Conservation (phyloP, 495 filamentous ascomycete genomes). For the Aspergillus funiculosus region DNA sequence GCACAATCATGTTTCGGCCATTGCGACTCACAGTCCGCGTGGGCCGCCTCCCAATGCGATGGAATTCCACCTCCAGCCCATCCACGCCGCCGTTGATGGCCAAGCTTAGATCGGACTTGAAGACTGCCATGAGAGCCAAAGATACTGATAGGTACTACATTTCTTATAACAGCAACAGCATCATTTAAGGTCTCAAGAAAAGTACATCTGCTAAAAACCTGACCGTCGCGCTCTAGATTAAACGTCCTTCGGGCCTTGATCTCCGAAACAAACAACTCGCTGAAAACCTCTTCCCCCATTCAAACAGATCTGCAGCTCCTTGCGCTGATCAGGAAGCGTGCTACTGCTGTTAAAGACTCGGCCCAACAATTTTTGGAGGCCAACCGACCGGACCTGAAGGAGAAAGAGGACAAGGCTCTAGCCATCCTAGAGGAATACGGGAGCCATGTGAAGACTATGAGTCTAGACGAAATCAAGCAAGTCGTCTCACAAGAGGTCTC, state of each 20-base stretch:
- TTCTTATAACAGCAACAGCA: background rate
- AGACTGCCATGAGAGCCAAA: constrained; percentile 57
- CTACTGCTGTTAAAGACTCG: constrained; percentile 43
- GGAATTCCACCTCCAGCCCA: constrained; percentile 40
- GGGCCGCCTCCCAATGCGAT: constrained; percentile 30
- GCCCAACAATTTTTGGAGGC: constrained; percentile 47
- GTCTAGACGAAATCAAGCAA: constrained; percentile 43
- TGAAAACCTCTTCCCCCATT: constrained; percentile 54
- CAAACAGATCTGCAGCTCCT: constrained; percentile 53
- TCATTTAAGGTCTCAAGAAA: background rate
- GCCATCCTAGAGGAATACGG: constrained; percentile 54
- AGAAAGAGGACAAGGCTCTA: constrained; percentile 52
- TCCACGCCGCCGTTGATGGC: constrained; percentile 42
- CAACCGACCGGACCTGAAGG: constrained; percentile 49
- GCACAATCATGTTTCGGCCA: constrained; percentile 26
- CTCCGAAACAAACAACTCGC: constrained; percentile 57
- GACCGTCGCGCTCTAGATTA: constrained; percentile 27
- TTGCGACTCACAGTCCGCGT: constrained; percentile 25
- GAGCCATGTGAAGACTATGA: constrained; percentile 45
- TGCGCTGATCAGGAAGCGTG: constrained; percentile 52
- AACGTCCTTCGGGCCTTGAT: constrained; percentile 57
- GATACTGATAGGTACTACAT: constrained; percentile 45
- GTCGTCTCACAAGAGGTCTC: constrained; percentile 41
- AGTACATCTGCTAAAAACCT: constrained; percentile 5
- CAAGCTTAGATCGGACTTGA: constrained; percentile 53